A percentile compares a stretch with the other conserved stretches of the same genome.
Conservation (phyloP, 768 basidiomycete species). For the Lactarius sanguifluus region DNA sequence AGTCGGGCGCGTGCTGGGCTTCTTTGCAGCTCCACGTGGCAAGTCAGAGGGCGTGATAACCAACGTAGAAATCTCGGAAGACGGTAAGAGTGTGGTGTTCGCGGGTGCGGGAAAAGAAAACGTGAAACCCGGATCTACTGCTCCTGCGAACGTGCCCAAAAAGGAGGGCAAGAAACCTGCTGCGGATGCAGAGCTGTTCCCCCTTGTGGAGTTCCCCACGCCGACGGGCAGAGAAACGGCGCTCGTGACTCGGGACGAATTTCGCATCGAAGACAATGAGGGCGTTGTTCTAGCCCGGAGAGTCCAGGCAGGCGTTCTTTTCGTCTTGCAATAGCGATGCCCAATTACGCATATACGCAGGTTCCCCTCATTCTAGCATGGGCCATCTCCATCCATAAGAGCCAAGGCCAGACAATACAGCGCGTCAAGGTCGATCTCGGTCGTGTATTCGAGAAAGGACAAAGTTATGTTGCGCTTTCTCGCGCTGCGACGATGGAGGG, state of each 20-base stretch:
- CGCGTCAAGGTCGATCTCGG: conserved; percentile 64
- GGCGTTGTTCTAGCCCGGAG: conserved; percentile 49
- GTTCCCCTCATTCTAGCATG: conserved; percentile 73
- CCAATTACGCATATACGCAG: conserved; percentile 36
- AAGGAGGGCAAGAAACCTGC: conserved; percentile 34
- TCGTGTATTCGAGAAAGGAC: conserved; percentile 63
- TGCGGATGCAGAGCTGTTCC: conserved; percentile 44
- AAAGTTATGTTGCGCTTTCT: conserved; percentile 52
- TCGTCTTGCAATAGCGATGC: background rate
- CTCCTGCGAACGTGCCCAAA: conserved; percentile 23
- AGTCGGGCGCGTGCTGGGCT: conserved; percentile 61
- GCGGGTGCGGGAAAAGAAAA: conserved; percentile 40
- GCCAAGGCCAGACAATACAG: conserved; percentile 71
- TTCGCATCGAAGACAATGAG: conserved; percentile 52
- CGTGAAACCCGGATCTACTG: conserved; percentile 9
- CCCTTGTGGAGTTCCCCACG: conserved; percentile 49
- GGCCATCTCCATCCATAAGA: conserved; percentile 80
- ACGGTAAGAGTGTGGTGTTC: conserved; percentile 36
- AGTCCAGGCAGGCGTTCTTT: conserved; percentile 39
- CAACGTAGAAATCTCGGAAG: conserved; percentile 36
- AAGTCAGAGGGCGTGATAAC: conserved; percentile 40
- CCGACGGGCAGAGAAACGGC: conserved; percentile 45
- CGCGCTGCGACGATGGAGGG: conserved; percentile 55
- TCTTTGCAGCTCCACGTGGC: conserved; percentile 37
- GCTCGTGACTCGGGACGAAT: conserved; percentile 52